Evolutionary conservation across 2,329 filamentous ascomycete species (phyloP).

Genomic region (Aureobasidium sp.): DNA sequence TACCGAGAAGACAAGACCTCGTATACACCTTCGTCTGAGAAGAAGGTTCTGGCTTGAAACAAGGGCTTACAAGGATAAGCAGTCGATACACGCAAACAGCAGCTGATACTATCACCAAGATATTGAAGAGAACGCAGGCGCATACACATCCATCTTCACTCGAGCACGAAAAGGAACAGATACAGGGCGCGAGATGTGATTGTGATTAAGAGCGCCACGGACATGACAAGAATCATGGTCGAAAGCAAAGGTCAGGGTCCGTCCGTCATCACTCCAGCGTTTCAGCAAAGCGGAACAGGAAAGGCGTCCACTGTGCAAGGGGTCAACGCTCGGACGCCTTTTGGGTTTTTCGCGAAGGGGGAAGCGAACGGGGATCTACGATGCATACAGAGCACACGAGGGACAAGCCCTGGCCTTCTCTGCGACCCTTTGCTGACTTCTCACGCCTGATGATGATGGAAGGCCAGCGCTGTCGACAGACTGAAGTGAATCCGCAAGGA

Average conservation of each 20-base stretch:
- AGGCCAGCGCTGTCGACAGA: neutral
- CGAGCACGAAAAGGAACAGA: neutral
- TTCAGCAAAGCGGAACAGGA: neutral
- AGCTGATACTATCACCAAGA: neutral
- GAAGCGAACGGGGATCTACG: slow-evolving; percentile 5
- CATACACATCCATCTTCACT: neutral
- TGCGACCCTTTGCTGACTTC: neutral
- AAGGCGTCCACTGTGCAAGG: neutral
- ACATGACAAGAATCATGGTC: too few species aligned
- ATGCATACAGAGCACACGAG: neutral
- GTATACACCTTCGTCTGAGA: neutral
- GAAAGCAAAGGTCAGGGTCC: neutral
- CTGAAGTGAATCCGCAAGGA: too few species aligned
- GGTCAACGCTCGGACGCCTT: neutral
- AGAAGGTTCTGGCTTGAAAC: neutral
- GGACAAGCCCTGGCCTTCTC: neutral
- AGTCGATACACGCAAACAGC: neutral
- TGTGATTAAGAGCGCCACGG: neutral
- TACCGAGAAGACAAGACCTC: neutral
- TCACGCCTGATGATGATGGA: neutral
- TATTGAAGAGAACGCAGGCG: neutral
- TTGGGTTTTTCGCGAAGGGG: neutral
- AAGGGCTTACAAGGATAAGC: neutral
- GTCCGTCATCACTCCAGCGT: neutral
- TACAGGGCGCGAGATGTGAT: neutral